Conservation (phyloP, 2,329 filamentous ascomycete genomes). For the Apiospora hydei region DNA sequence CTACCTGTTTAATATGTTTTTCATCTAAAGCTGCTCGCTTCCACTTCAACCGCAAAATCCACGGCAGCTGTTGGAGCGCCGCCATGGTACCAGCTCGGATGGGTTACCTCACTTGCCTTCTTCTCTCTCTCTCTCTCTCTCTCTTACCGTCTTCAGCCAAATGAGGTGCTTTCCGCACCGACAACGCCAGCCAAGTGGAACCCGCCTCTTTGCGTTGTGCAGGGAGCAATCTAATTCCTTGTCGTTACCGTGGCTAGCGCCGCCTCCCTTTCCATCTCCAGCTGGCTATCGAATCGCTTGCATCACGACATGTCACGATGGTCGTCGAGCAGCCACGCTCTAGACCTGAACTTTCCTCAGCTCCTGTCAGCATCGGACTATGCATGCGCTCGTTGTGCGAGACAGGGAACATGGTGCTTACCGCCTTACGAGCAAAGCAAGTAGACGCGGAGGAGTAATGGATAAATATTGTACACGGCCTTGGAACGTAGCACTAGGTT, state of each 20-base stretch:
- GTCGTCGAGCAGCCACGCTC: background rate
- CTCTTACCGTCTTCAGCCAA: background rate
- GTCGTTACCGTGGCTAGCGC: background rate
- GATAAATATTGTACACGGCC: background rate
- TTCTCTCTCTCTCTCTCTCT: background rate
- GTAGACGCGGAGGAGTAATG: background rate
- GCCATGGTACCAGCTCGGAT: background rate
- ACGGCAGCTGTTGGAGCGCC: conserved; percentile 10
- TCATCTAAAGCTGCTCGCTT: conserved; percentile 49
- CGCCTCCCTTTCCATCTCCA: background rate
- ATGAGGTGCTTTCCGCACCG: background rate
- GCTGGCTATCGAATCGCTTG: background rate
- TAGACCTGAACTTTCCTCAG: background rate
- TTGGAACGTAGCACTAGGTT: background rate
- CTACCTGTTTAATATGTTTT: conserved; percentile 48
- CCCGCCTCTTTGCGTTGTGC: background rate
- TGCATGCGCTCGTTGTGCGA: background rate
- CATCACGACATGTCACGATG: background rate
- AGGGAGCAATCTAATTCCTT: background rate
- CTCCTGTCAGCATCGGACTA: background rate
- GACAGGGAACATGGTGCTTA: background rate
- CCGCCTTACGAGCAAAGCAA: background rate
- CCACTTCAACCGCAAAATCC: conserved; percentile 48
- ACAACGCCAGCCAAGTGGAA: too few relatives aligned
- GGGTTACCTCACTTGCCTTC: background rate